Evolutionary conservation across 108 stramenopile species (phyloP).

Genomic region (Licmophora abbreviata): DNA sequence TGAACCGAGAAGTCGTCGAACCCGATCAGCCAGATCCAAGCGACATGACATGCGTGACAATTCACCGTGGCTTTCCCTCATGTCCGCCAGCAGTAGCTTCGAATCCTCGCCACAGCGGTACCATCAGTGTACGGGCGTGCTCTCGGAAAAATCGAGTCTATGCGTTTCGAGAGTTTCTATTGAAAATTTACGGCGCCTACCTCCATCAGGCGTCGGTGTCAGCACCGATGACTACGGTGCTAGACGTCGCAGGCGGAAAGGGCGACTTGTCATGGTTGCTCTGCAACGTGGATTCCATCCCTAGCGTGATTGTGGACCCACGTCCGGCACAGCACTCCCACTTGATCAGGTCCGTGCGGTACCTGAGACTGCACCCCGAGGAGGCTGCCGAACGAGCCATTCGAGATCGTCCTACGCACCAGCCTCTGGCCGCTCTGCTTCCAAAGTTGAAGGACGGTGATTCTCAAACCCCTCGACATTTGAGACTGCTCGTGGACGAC

Average conservation of each 20-base stretch:
- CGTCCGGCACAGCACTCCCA: slow-evolving; percentile 32
- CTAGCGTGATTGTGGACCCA: slow-evolving; percentile 70
- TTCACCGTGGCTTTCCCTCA: background rate
- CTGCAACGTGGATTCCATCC: slow-evolving; percentile 39
- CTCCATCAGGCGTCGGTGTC: slow-evolving; percentile 4
- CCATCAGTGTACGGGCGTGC: slow-evolving; percentile 32
- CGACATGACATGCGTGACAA: background rate
- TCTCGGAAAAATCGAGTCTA: slow-evolving; percentile 64
- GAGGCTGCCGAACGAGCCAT: slow-evolving; percentile 39
- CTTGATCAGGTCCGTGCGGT: slow-evolving; percentile 38
- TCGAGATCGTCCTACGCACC: slow-evolving; percentile 37
- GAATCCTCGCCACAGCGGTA: background rate
- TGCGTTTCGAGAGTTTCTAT: slow-evolving; percentile 53
- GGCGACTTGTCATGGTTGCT: slow-evolving; percentile 74
- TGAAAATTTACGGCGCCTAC: slow-evolving; percentile 25
- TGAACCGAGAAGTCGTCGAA: no score
- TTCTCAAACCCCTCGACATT: slow-evolving; percentile 16
- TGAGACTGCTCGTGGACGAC: slow-evolving; percentile 43
- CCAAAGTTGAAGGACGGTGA: slow-evolving; percentile 16
- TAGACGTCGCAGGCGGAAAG: slow-evolving; percentile 84
- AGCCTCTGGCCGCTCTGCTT: slow-evolving; percentile 50
- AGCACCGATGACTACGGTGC: slow-evolving; percentile 9
- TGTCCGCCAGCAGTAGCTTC: background rate
- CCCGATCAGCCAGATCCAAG: background rate
- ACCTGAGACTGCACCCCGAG: slow-evolving; percentile 44